Base-by-base conservation (phyloP, 2,329 filamentous ascomycete species). In the Hypomyces perniciosus region DNA sequence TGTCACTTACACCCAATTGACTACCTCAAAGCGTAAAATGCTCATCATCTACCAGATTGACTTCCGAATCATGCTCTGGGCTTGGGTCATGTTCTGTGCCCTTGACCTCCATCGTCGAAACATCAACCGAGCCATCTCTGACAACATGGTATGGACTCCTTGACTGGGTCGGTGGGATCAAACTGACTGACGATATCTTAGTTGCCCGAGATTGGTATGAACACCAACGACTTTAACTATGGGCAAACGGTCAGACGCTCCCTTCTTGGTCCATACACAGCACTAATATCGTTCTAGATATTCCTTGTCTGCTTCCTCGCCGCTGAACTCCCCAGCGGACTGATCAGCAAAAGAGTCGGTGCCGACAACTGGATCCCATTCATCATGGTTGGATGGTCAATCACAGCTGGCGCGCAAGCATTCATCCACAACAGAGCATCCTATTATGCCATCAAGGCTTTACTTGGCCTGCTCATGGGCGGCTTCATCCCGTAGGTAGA, bases 61-160 rank as follows among this genome's bases (percentile, higher is more conserved):
- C 40, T 59, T 56, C n/a, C 56, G 54, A 33, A 68, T 70, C 35
- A 66, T 62, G 34, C 51, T 60, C 2, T 69, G 65, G 56, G 62
- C 63, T n/a, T 80, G 78, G 56, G 57, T 79, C 26, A 78, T 77
- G 67, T 78, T 79, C 62, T 76, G 78, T 48, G 73, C 75, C 0
- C 62, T 80, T 2, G 73, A 80, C 45, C 57, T 69, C 6, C 66
- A 70, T 53, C 65, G 68, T 7, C 65, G 67, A 43, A 70, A 69
- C 39, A 63, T 68, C 27, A 53, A 55, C 4, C 65, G 68, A 46
- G 68, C 68, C 3, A 52, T 68, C 1, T 63, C 66, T 3, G 68
- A 68, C 51, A 63, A 66, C 48, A 63, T 69, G 61, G 65, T 80
- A 20, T 7, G 42, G n/a, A 3, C 4, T 5, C 2, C 27, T 9